These are phyloP conservation scores for Ophidiomyces ophidiicola DNA, from an alignment of 2,329 filamentous ascomycete species.

Conservation along the genomic window DNA sequence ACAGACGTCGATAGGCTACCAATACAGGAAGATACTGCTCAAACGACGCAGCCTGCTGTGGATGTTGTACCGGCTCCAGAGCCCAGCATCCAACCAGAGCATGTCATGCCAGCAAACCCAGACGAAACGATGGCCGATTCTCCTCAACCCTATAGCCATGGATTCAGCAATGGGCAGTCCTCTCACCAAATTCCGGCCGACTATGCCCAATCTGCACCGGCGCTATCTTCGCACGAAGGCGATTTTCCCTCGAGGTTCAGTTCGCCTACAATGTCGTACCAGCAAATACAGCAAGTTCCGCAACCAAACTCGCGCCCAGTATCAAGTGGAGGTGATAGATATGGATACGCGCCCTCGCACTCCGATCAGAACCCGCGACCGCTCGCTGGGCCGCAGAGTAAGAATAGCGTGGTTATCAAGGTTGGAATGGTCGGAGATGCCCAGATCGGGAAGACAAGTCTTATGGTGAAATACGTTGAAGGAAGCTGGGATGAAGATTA, in stretches of 20 bases:
- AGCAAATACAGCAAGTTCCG: conserved; percentile 25
- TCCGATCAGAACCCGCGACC: conserved; percentile 37
- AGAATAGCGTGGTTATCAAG: conserved; percentile 81
- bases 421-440: conserved; percentile 99
- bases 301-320: conserved; percentile 38
- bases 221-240: conserved; percentile 38
- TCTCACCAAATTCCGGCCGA: conserved; percentile 40
- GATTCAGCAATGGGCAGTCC: conserved; percentile 34
- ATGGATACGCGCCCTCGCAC: conserved; percentile 38
- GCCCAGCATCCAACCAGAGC: conserved; percentile 19
- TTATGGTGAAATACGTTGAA: conserved; percentile 99
- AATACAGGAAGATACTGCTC: conserved; percentile 11
- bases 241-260: conserved; percentile 33
- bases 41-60: conserved; percentile 13
- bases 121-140: conserved; percentile 26
- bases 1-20: conserved; percentile 12
- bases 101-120: conserved; percentile 24
- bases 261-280: conserved; percentile 32
- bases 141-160: conserved; percentile 23
- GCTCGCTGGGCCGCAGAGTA: conserved; percentile 26
- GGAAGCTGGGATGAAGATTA: conserved; percentile 99
- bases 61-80: conserved; percentile 13
- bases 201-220: conserved; percentile 29
- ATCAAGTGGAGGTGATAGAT: conserved; percentile 34
- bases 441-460: conserved; percentile 95